Evolutionary conservation across 768 basidiomycete species (phyloP).

Genomic region (Macrolepiota dolichaula): DNA sequence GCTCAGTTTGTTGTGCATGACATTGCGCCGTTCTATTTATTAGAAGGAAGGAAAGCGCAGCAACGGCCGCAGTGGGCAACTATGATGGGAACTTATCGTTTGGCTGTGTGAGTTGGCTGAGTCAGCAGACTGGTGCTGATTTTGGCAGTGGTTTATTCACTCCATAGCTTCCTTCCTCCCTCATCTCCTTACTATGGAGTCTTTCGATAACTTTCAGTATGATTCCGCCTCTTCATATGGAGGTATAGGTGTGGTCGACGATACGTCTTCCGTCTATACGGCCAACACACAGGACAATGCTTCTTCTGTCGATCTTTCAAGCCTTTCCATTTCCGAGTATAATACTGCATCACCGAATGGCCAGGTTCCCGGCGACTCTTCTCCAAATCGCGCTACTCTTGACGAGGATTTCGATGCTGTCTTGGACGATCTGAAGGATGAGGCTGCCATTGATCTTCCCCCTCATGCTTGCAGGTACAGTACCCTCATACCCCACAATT

Average conservation of each 20-base stretch:
- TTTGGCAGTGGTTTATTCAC: constrained; percentile 12
- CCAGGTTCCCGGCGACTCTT: constrained; percentile 11
- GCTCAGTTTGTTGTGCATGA: no score
- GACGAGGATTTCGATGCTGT: constrained; percentile 91
- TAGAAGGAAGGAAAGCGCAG: no score
- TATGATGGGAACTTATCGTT: background rate
- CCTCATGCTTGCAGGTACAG: constrained; percentile 91
- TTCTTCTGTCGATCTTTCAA: constrained; percentile 61
- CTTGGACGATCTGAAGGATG: constrained; percentile 86
- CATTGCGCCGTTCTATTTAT: no score
- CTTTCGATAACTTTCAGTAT: constrained; percentile 84
- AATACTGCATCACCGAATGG: constrained; percentile 30
- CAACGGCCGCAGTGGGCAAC: no score
- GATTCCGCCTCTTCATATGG: constrained; percentile 83
- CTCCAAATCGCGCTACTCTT: constrained; percentile 26
- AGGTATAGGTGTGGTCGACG: constrained; percentile 69
- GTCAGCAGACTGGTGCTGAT: constrained; percentile 17
- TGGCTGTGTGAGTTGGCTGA: constrained; percentile 12
- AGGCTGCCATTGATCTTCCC: constrained; percentile 72
- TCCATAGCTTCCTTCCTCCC: background rate
- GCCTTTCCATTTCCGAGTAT: constrained; percentile 67
- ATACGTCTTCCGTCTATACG: constrained; percentile 79
- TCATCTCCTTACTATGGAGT: constrained; percentile 52
- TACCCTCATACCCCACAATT: constrained; percentile 9
- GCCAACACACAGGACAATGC: constrained; percentile 61